These are phyloP conservation scores for Kokia cookei DNA, from an alignment of 441 rosid genomes.

Conservation along the genomic window DNA sequence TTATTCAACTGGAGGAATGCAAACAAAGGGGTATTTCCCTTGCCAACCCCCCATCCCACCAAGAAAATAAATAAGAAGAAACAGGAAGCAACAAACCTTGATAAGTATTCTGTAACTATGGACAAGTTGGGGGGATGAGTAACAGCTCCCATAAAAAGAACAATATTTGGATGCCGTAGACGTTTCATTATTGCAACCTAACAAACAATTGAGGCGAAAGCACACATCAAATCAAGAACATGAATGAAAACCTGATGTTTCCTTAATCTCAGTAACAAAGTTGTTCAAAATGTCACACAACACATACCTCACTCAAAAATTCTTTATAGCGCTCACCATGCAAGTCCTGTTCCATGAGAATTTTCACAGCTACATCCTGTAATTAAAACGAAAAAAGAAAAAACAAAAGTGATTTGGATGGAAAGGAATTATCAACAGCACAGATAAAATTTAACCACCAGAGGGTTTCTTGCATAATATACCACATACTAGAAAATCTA, in stretches of 20 bases:
- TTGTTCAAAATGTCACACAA: constrained; percentile 3
- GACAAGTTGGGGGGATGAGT: constrained; percentile 94
- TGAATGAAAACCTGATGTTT: background rate
- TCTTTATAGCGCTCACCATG: constrained; percentile 83
- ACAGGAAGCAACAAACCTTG: constrained; percentile 50
- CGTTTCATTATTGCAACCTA: constrained; percentile 99
- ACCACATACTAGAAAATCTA: background rate
- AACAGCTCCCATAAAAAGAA: constrained; percentile 99
- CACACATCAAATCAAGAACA: constrained; percentile 18
- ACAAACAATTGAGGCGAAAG: constrained; percentile 10
- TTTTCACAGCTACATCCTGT: constrained; percentile 99
- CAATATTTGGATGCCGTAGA: constrained; percentile 96
- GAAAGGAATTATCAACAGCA: background rate
- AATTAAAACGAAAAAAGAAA: constrained; percentile 3
- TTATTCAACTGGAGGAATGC: background rate
- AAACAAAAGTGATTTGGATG: background rate
- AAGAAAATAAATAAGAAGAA: background rate
- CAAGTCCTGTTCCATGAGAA: constrained; percentile 98
- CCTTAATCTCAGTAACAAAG: background rate
- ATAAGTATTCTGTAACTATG: constrained; percentile 92
- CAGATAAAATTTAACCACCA: background rate
- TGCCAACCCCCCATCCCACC: background rate
- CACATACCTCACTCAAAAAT: constrained; percentile 84
- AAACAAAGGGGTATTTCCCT: background rate
- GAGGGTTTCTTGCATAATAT: background rate